Conservation (phyloP, 108 stramenopile genomes). For the Skeletonema grethae region DNA sequence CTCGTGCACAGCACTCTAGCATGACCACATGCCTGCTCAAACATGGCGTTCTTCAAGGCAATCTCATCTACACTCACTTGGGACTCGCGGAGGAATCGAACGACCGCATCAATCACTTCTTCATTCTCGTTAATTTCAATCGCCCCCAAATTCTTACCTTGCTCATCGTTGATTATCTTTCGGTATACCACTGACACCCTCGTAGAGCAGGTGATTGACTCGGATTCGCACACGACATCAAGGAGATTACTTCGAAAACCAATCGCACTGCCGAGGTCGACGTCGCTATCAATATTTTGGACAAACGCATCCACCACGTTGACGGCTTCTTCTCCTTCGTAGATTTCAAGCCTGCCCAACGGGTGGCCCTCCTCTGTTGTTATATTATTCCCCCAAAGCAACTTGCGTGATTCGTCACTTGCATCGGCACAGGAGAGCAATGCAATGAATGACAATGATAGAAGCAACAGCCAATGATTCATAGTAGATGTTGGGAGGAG, state of each 20-base stretch:
- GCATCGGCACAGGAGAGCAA: neutral
- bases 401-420: neutral
- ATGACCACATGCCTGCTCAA: conserved; percentile 43
- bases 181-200: conserved; percentile 35
- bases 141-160: conserved; percentile 34
- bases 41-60: conserved; percentile 42
- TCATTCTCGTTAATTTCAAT: conserved; percentile 42
- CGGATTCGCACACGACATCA: conserved; percentile 22
- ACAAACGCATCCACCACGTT: conserved; percentile 40
- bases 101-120: conserved; percentile 54
- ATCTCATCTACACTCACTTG: conserved; percentile 32
- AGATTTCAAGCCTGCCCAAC: conserved; percentile 36
- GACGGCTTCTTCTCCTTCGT: conserved; percentile 39
- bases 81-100: conserved; percentile 41
- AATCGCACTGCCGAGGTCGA: neutral
- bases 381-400: conserved; percentile 34
- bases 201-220: conserved; percentile 29
- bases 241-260: conserved; percentile 33
- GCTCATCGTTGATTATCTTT: conserved; percentile 37
- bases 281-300: conserved; percentile 11
- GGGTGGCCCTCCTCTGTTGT: conserved; percentile 8
- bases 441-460: neutral
- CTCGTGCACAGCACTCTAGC: conserved; percentile 38
- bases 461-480: neutral
- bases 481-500: no score